Evolutionary conservation across 2,329 filamentous ascomycete species (phyloP).

Genomic region (Scedosporium aurantiacum): DNA sequence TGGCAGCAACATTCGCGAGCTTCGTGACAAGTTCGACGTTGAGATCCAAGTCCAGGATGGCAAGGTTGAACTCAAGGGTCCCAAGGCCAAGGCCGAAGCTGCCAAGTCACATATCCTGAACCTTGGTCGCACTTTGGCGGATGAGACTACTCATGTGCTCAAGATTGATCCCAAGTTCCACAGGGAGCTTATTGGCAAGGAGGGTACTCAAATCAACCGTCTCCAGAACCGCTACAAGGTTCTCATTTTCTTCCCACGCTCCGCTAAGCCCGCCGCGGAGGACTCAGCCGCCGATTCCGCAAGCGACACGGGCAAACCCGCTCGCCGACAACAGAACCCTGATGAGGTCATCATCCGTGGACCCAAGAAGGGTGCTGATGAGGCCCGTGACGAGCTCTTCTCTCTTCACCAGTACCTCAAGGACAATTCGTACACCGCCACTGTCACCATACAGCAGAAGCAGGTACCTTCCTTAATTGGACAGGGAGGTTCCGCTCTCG

Average conservation of each 20-base stretch:
- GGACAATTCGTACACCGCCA: slow-evolving; percentile 73
- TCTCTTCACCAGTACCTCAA: slow-evolving; percentile 80
- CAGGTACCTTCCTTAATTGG: slow-evolving; percentile 93
- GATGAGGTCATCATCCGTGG: slow-evolving; percentile 89
- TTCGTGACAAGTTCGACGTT: slow-evolving; percentile 57
- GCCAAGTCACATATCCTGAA: slow-evolving; percentile 73
- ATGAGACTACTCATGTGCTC: slow-evolving; percentile 76
- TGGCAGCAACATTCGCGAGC: slow-evolving; percentile 54
- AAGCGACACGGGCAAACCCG: slow-evolving; percentile 55
- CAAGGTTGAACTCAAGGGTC: slow-evolving; percentile 90
- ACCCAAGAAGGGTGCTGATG: slow-evolving; percentile 84
- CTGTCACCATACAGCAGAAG: slow-evolving; percentile 76
- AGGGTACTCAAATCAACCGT: slow-evolving; percentile 79
- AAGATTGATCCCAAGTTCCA: slow-evolving; percentile 94
- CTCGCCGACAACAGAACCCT: slow-evolving; percentile 56
- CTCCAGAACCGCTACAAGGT: slow-evolving; percentile 90
- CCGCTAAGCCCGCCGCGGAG: slow-evolving; percentile 52
- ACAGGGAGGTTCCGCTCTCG: slow-evolving; percentile 79
- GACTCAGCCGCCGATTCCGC: slow-evolving; percentile 60
- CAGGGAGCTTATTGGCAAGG: slow-evolving; percentile 81
- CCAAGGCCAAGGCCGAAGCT: slow-evolving; percentile 84
- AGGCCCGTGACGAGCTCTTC: slow-evolving; percentile 82
- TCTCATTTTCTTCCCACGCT: slow-evolving; percentile 82
- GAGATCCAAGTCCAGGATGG: slow-evolving; percentile 86
- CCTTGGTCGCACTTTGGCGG: slow-evolving; percentile 72